Evolutionary conservation across 352 stramenopile species (phyloP), one percentile per base, ranked within the genome.

Genomic region (Pythium scleroteichum): DNA sequence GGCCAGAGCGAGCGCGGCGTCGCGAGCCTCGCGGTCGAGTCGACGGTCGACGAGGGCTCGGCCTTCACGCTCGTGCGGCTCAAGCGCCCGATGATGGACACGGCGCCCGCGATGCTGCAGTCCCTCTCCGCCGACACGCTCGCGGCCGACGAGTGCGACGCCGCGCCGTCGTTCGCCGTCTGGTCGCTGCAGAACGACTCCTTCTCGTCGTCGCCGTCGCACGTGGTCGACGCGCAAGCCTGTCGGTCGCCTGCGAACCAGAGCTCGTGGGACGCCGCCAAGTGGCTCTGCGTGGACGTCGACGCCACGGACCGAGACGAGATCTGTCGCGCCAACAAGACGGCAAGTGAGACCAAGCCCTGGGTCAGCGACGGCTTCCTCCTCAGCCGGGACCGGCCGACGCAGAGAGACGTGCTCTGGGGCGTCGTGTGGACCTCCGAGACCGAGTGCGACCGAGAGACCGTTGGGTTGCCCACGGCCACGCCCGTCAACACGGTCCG

Each of bases 221-320:
- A 35, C 29, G 29, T 35, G 29, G 29, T 35, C 5, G 29, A 35
- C 29, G 29, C 29, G 29, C 29, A 35, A 10, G 29, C 29, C 29
- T 35, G 29, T 10, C 29, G 29, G 29, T 35, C 29, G 10, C 29
- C 29, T 35, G 29, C 5, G 29, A 35, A 35, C 29, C 29, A 35
- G 29, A 35, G 5, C 10, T 5, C 27, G n/a, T 13, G 9, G 32
- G 16, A 22, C 5, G 24, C 51, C 17, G 38, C 16, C 19, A 38
- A 68, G 33, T 68, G 60, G 60, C 32, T 62, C 13, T 68, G 60
- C 12, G 41, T 68, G n/a, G 60, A 68, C 46, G 40, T 44, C 6
- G 32, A 35, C 3, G 4, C 27, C 4, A 12, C 40, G n/a, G 22
- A 40, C 26, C 22, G 22, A 45, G 9, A 23, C 4, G n/a, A 19